Conservation (phyloP, 2,329 filamentous ascomycete genomes). For the Diaporthe vexans region DNA sequence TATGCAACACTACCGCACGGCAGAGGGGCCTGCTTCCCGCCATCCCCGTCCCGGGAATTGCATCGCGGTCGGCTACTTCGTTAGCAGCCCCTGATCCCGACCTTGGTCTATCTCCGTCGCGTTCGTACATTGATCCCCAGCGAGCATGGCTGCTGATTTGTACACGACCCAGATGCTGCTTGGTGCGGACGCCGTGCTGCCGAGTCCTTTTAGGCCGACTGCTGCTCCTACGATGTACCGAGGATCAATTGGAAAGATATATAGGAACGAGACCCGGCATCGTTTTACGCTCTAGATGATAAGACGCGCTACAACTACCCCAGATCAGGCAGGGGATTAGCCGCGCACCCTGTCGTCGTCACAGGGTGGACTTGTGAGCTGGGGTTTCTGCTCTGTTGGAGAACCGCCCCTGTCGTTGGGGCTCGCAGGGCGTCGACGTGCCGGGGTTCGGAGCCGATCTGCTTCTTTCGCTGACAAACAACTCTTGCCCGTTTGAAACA, state of each 20-base stretch:
- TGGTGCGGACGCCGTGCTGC: neutral
- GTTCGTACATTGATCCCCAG: neutral
- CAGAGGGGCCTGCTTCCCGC: slow-evolving; percentile 32
- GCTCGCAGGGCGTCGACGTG: neutral
- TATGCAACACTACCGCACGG: slow-evolving; percentile 24
- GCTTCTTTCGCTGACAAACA: slow-evolving; percentile 17
- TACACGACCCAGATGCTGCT: neutral
- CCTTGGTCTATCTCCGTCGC: neutral
- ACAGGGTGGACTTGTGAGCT: neutral
- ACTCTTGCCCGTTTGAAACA: slow-evolving; percentile 25
- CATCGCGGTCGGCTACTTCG: neutral
- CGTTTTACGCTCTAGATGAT: neutral
- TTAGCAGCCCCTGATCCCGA: slow-evolving; percentile 31
- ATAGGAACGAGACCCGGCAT: neutral
- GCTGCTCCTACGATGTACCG: neutral
- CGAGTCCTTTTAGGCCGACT: neutral
- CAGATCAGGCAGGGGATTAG: neutral
- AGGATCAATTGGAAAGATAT: neutral
- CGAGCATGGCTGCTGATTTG: neutral
- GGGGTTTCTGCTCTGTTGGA: slow-evolving; percentile 24
- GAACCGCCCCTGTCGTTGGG: slow-evolving; percentile 22
- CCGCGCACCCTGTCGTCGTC: neutral
- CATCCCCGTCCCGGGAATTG: slow-evolving; percentile 35
- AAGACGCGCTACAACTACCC: neutral
- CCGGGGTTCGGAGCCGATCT: slow-evolving; percentile 36